Base-by-base conservation (phyloP, 306 rosid genomes). In the Styphnolobium japonicum region DNA sequence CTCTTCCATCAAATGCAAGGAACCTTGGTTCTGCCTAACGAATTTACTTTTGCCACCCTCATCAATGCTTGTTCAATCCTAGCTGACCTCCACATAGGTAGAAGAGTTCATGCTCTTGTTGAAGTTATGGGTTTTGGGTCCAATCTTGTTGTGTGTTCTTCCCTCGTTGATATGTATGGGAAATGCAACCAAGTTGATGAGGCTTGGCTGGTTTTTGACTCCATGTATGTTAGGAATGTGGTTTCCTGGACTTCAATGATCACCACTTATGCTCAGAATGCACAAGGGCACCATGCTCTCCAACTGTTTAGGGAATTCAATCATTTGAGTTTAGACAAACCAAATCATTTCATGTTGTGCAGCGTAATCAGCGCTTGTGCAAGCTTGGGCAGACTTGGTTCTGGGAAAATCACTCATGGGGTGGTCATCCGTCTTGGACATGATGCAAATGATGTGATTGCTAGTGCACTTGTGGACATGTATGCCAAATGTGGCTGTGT, bases 191-290 rank as follows among this genome's bases (percentile, higher is more conserved):
- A 83, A 23, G 87, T 92, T 43, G 75, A 78, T 36, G 81, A 77
- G 64, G 97, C 97, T 49, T 60, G 86, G 21, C 31, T 51, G 74
- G 79, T 90, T 62, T 94, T 94, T 75, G 86, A 92, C 51, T 84
- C 81, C 39, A 92, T 90, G 94, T 46, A 77, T 66, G 23, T 58
- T 18, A 88, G 89, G 85, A 89, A 89, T 77, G 87, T 90, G 79
- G 89, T 94, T 69, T 86, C 97, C 18, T 94, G 98, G 98, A 92
- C 91, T 79, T 84, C 96, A n/a, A 89, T 94, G 88, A 86, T 94
- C 80, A 69, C 93, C n/a, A 69, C 96, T 0, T 92, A 92, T 84
- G 86, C 89, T 49, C 97, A 94, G 81, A 89, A 92, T 70, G 96
- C 90, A 16, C 83, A 68, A 80, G 96, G 96, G 19, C 62, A 89